Percentiles rank a stretch among this genome's conserved stretches.
These are phyloP conservation scores for Fusarium verticillioides DNA, from an alignment of 2,329 filamentous ascomycete species.

Conservation along the genomic window DNA sequence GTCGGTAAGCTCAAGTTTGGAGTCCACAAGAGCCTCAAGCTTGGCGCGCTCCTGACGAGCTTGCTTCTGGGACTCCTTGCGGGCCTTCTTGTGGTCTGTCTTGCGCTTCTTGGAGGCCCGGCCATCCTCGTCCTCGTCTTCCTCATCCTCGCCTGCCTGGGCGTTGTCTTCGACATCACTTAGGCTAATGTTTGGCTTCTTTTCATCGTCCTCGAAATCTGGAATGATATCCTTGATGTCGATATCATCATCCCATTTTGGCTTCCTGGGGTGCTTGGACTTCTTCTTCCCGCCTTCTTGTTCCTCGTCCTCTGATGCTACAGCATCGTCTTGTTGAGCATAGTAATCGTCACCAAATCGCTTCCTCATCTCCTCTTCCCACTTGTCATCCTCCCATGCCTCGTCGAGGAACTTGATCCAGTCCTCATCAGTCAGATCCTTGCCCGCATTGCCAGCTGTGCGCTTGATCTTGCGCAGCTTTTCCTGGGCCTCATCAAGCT, in stretches of 20 bases:
- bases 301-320: slow-evolving; percentile 71
- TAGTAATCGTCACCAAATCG: slow-evolving; percentile 95
- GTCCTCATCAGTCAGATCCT: slow-evolving; percentile 76
- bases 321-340: slow-evolving; percentile 75
- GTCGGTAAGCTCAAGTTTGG: slow-evolving; percentile 78
- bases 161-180: slow-evolving; percentile 57
- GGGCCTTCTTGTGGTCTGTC: slow-evolving; percentile 69
- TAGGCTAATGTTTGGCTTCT: slow-evolving; percentile 63
- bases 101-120: slow-evolving; percentile 69
- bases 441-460: slow-evolving; percentile 81
- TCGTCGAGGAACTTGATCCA: slow-evolving; percentile 88
- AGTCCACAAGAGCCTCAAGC: slow-evolving; percentile 87
- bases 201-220: slow-evolving; percentile 78
- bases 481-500: slow-evolving; percentile 88
- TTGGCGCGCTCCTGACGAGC: slow-evolving; percentile 84
- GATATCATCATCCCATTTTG: slow-evolving; percentile 94
- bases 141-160: slow-evolving; percentile 47
- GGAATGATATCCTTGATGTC: slow-evolving; percentile 93
- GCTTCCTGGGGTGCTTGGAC: slow-evolving; percentile 64
- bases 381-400: slow-evolving; percentile 87
- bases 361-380: slow-evolving; percentile 90
- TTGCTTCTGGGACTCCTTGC: slow-evolving; percentile 70
- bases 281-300: slow-evolving; percentile 64
- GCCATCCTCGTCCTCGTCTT: slow-evolving; percentile 55
- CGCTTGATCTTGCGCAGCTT: slow-evolving; percentile 91